phyloP scores from a whole-genome alignment of 2,329 filamentous ascomycete genomes.

The Pseudogymnoascus verrucosus region DNA sequence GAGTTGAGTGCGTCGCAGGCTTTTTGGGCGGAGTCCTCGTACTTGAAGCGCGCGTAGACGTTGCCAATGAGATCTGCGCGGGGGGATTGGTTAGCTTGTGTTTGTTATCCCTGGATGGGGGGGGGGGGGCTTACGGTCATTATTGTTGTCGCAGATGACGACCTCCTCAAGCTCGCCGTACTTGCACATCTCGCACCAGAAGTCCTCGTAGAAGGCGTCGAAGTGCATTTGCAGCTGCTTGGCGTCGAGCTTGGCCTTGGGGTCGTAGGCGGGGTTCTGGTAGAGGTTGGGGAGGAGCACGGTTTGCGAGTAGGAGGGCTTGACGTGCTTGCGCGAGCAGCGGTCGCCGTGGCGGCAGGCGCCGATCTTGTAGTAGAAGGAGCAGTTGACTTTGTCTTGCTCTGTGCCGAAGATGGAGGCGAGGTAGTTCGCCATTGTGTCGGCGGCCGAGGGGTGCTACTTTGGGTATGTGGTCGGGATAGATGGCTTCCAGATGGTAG shows the following conservation, averaged over 20 bases:
- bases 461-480: not conserved
- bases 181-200: slow-evolving; percentile 99
- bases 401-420: slow-evolving; percentile 99
- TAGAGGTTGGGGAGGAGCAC: slow-evolving; percentile 98
- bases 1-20: slow-evolving; percentile 92
- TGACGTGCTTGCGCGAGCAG: slow-evolving; percentile 97
- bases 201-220: slow-evolving; percentile 98
- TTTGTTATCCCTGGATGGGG: not conserved
- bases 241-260: slow-evolving; percentile 93
- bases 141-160: slow-evolving; percentile 98
- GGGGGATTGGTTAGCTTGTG: not conserved
- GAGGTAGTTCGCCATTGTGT: slow-evolving; percentile 88
- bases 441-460: not conserved
- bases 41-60: slow-evolving; percentile 99
- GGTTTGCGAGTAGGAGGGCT: slow-evolving; percentile 95
- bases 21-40: slow-evolving; percentile 89
- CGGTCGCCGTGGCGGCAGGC: slow-evolving; percentile 97
- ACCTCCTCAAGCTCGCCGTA: slow-evolving; percentile 97
- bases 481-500: not conserved
- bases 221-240: slow-evolving; percentile 98
- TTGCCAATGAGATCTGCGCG: slow-evolving; percentile 83
- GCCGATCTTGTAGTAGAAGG: slow-evolving; percentile 99
- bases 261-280: slow-evolving; percentile 96
- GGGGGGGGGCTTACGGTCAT: slow-evolving; percentile 62
- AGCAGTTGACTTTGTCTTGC: slow-evolving; percentile 99